Evolutionary conservation across 129 eudicot genomes (phyloP).

Genomic region (Flaveria robusta): DNA sequence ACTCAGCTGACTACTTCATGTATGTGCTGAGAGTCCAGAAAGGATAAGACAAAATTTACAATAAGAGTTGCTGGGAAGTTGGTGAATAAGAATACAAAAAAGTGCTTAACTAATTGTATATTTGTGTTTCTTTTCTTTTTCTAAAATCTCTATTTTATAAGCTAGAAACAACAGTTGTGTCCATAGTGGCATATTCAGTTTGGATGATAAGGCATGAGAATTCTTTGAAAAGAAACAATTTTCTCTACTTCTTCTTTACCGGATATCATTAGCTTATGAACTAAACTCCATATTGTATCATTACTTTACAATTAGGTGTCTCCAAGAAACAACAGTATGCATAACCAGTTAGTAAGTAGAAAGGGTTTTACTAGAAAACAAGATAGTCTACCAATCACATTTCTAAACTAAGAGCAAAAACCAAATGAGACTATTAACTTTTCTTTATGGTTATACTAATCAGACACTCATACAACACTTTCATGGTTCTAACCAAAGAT

Average conservation of each 20-base stretch:
- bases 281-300: neutral
- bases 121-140: neutral
- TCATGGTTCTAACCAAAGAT: neutral
- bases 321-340: slow-evolving; percentile 9
- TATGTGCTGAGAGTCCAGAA: neutral
- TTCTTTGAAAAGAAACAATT: neutral
- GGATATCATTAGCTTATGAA: slow-evolving; percentile 1
- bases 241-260: neutral
- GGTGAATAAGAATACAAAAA: neutral
- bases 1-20: neutral
- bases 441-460: slow-evolving; percentile 6
- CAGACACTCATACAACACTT: neutral
- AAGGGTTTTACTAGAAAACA: neutral
- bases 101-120: neutral
- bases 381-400: slow-evolving; percentile 12
- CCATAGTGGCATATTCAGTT: neutral
- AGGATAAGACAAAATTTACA: neutral
- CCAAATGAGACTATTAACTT: too few relatives aligned
- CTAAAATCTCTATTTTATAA: too few relatives aligned
- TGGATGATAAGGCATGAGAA: neutral
- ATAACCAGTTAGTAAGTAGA: neutral
- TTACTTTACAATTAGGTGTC: neutral
- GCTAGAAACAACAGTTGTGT: neutral
- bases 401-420: neutral
- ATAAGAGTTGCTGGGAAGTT: neutral